Base-by-base conservation (phyloP, 768 basidiomycete species). In the Lentinula edodes region DNA sequence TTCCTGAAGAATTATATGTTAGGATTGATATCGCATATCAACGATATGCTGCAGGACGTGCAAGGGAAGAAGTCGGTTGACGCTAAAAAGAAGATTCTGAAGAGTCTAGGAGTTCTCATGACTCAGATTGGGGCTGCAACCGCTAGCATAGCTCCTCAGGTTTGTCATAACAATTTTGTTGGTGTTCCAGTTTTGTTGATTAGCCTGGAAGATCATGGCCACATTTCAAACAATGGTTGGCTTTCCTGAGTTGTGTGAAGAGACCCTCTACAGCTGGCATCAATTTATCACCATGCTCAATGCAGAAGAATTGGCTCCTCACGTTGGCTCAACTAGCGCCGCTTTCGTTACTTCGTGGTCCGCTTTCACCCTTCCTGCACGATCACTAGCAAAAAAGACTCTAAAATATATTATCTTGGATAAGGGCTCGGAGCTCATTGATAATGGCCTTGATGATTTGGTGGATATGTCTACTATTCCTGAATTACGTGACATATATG, bases 181-280 rank as follows among this genome's bases (percentile, higher is more conserved):
- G 28, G 6, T n/a, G 5, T 3, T 28, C 18, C 59, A 23, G 32
- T 23, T 51, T 38, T 38, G 7, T 10, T 13, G 45, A 32, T 58
- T 9, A 38, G 20, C 15, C 13, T 32, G 12, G 10, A 66, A 99
- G 96, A 88, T 98, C 66, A 94, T 98, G 91, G 94, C 96, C 0
- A 94, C 90, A 16, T 82, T 99, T 42, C 96, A 98, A 74, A 93
- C 91, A 6, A 91, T 89, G 75, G 80, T 97, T n/a, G 73, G 78
- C 38, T 80, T 92, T 10, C 81, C 83, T 0, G 89, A 89, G 62
- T 79, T 99, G 6, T 83, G 91, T 0, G 84, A 90, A 61, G 87
- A 86, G 6, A 90, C 93, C 0, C 76, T 99, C 2, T 76, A 83
- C 36, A 90, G 86, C 42, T 98, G 95, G 94, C 72, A 82, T 59